Percentiles rank a stretch among this genome's conserved stretches.
Conservation (phyloP, 2,329 filamentous ascomycete genomes). For the Ceratocystis destructans region DNA sequence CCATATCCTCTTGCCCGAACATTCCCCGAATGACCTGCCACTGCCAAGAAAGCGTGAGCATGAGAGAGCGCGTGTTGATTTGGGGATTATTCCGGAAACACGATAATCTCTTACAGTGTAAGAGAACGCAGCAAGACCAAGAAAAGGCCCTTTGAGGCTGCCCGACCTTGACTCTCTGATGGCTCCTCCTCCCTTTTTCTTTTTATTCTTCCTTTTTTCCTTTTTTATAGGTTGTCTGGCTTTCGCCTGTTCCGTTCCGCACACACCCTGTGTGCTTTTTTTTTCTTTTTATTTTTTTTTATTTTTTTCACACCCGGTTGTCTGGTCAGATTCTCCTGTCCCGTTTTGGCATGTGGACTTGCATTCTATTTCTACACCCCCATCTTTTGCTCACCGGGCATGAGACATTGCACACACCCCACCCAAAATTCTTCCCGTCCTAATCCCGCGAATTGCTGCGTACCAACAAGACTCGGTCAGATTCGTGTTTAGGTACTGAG, state of each 20-base stretch:
- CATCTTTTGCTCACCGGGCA: neutral
- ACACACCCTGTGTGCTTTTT: neutral
- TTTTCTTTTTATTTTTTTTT: neutral
- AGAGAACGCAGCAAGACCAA: neutral
- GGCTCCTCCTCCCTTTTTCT: neutral
- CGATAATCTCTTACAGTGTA: neutral
- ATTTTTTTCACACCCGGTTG: neutral
- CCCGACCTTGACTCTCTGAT: neutral
- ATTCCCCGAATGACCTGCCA: neutral
- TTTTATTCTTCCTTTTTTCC: no score
- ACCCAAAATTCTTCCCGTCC: neutral
- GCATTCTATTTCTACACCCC: neutral
- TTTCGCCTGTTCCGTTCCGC: neutral
- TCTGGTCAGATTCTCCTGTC: neutral
- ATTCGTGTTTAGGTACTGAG: no score
- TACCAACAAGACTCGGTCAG: neutral
- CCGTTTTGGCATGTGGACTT: neutral
- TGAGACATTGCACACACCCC: neutral
- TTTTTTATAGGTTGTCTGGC: no score
- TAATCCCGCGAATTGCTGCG: neutral
- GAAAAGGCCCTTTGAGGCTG: neutral
- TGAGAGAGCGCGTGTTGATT: neutral
- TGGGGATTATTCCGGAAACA: neutral
- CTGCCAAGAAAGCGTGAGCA: neutral
- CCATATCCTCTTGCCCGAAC: neutral